Evolutionary conservation across 306 rosid species (phyloP).

Genomic region (Crotalaria pallida): DNA sequence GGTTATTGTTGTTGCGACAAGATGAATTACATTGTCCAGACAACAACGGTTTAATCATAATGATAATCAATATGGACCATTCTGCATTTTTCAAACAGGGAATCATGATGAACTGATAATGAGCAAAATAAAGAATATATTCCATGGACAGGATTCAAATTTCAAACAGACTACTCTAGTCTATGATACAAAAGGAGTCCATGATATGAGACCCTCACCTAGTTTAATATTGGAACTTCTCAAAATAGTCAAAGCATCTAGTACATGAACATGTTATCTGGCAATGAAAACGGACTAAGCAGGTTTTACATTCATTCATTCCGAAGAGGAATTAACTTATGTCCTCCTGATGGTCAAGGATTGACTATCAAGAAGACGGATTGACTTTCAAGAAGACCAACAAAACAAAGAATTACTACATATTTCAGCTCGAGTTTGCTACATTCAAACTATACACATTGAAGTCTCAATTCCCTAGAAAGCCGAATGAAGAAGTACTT

Average conservation of each 20-base stretch:
- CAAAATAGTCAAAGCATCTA: not conserved
- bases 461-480: constrained; percentile 37
- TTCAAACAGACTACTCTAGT: not conserved
- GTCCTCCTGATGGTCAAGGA: not conserved
- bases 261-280: not conserved
- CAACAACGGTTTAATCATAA: not conserved
- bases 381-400: constrained; percentile 10
- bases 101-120: not conserved
- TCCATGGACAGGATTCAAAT: not conserved
- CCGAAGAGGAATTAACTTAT: not conserved
- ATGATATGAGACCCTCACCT: not conserved
- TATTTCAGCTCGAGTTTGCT: constrained; percentile 9
- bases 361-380: too few relatives aligned
- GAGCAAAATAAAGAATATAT: not conserved
- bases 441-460: constrained; percentile 40
- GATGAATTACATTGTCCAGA: not conserved
- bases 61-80: not conserved
- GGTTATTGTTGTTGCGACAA: too few relatives aligned
- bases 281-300: not conserved
- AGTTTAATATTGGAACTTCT: not conserved
- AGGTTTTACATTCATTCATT: not conserved
- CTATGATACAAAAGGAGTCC: not conserved
- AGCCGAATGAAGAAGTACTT: constrained; percentile 44
- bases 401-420: not conserved
- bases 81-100: not conserved